phyloP scores from a whole-genome alignment of 1,284 basidiomycete species.

The Butyriboletus appendiculatus region DNA sequence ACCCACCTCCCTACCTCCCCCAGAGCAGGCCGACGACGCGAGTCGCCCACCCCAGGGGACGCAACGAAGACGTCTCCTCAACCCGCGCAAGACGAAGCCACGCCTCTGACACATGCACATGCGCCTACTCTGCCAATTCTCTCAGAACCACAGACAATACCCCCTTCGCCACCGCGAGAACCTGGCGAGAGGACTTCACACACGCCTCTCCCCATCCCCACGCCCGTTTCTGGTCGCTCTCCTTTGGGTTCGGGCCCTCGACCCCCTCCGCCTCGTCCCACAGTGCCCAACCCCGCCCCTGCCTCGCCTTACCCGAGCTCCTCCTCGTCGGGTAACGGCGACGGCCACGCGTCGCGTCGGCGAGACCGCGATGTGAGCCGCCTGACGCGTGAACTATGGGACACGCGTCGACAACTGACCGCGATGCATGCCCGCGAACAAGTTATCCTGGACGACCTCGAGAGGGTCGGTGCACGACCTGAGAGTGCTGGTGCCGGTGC shows the following conservation, averaged over 20 bases:
- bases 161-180: constrained; percentile 5
- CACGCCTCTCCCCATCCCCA: background rate
- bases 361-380: constrained; percentile 2
- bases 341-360: background rate
- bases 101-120: background rate
- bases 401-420: constrained; percentile 27
- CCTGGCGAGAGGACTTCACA: constrained; percentile 8
- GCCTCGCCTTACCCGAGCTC: background rate
- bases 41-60: background rate
- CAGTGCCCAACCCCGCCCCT: background rate
- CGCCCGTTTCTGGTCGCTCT: background rate
- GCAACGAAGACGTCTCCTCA: background rate
- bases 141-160: background rate
- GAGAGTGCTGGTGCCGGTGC: background rate
- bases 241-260: background rate
- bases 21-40: background rate
- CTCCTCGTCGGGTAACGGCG: background rate
- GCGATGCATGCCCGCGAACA: constrained; percentile 23
- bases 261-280: background rate
- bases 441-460: constrained; percentile 24
- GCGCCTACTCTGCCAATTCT: background rate
- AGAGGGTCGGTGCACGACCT: constrained; percentile 12
- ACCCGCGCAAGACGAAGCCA: background rate
- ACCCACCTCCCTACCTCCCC: background rate
- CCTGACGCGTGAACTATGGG: constrained; percentile 24